These are phyloP conservation scores for Akanthomyces uredinophilus DNA, from an alignment of 2,329 filamentous ascomycete genomes.

Conservation along the genomic window DNA sequence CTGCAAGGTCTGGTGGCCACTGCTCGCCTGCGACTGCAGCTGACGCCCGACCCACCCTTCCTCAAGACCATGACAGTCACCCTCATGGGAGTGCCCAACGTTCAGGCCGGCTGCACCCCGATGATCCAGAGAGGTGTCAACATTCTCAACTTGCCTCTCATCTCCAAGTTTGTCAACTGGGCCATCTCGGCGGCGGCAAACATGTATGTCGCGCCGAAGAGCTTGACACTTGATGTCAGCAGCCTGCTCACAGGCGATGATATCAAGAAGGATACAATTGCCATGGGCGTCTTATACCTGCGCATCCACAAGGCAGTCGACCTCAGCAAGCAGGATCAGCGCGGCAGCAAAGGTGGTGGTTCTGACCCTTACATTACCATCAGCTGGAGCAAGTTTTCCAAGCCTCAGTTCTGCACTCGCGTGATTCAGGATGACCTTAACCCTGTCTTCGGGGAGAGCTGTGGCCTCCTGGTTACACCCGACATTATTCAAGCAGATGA, in stretches of 20 bases:
- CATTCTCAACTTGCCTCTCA: constrained; percentile 83
- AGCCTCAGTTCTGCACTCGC: constrained; percentile 95
- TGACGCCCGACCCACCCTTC: constrained; percentile 88
- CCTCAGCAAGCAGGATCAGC: constrained; percentile 83
- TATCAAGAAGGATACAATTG: constrained; percentile 82
- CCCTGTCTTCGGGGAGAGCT: constrained; percentile 84
- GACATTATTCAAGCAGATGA: constrained; percentile 92
- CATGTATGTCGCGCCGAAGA: constrained; percentile 93
- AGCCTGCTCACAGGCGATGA: constrained; percentile 89
- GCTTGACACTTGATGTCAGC: constrained; percentile 83
- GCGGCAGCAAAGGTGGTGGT: constrained; percentile 78
- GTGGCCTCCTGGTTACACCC: constrained; percentile 77
- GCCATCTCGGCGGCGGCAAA: constrained; percentile 81
- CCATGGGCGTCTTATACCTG: constrained; percentile 86
- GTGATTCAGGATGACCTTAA: constrained; percentile 94
- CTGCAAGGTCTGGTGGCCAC: constrained; percentile 88
- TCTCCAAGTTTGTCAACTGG: constrained; percentile 96
- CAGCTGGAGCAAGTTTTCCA: constrained; percentile 92
- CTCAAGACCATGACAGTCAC: constrained; percentile 89
- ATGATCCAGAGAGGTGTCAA: constrained; percentile 91
- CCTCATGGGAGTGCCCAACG: constrained; percentile 87
- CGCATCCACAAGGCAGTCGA: constrained; percentile 83
- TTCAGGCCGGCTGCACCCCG: constrained; percentile 82
- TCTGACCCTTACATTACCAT: constrained; percentile 95
- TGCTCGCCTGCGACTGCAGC: constrained; percentile 72